These are phyloP conservation scores for Fistulifera pelliculosa DNA, from an alignment of 108 stramenopile genomes.

Conservation along the genomic window DNA sequence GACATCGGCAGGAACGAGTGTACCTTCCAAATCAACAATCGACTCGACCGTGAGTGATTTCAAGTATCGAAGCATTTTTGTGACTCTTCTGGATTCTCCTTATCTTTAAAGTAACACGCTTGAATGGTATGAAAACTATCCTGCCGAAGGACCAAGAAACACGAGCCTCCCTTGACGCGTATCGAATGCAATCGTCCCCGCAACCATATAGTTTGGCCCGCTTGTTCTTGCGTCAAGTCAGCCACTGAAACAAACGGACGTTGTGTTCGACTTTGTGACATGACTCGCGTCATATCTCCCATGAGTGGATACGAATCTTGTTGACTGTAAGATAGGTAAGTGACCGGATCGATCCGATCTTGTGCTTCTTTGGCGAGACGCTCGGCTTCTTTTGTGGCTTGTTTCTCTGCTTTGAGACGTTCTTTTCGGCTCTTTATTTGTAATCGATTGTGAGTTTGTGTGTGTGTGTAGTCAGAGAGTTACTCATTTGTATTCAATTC, in stretches of 20 bases:
- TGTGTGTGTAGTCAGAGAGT: no score
- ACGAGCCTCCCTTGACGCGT: slow-evolving; percentile 91
- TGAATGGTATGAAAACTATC: slow-evolving; percentile 90
- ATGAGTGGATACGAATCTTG: slow-evolving; percentile 58
- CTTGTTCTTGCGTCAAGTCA: slow-evolving; percentile 42
- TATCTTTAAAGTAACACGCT: slow-evolving; percentile 93
- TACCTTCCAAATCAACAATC: slow-evolving; percentile 88
- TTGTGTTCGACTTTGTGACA: slow-evolving; percentile 71
- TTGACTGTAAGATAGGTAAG: slow-evolving; percentile 49
- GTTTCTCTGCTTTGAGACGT: slow-evolving; percentile 72
- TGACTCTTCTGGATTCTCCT: slow-evolving; percentile 71
- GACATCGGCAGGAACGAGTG: slow-evolving; percentile 66
- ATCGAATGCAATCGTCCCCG: slow-evolving; percentile 88
- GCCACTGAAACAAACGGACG: slow-evolving; percentile 45
- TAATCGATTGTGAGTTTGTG: background rate
- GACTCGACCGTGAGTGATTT: slow-evolving; percentile 85
- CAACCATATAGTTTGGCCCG: slow-evolving; percentile 80
- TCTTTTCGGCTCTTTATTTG: slow-evolving; percentile 86
- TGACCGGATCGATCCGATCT: slow-evolving; percentile 61
- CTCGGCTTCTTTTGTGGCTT: slow-evolving; percentile 65
- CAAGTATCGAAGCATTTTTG: slow-evolving; percentile 88
- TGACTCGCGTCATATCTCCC: slow-evolving; percentile 62
- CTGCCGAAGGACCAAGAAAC: slow-evolving; percentile 91
- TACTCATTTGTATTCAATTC: no score
- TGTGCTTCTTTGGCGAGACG: slow-evolving; percentile 50